These are phyloP conservation scores for Chlamydomonas sp. DNA, from an alignment of 139 green algal species.

Conservation along the genomic window DNA sequence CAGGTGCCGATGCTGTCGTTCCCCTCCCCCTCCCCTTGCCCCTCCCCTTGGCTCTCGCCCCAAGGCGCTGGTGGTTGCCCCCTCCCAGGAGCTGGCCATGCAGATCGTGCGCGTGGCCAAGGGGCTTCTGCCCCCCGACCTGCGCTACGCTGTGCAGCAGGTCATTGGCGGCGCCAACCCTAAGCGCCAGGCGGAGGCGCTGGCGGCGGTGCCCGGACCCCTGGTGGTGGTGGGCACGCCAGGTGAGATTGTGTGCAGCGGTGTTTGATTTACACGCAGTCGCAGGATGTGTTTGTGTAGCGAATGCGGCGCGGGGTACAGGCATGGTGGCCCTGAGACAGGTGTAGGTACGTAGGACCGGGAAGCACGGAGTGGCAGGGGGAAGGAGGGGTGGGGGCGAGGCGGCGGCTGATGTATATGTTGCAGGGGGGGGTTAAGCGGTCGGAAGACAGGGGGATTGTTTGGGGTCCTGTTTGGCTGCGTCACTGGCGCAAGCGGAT, in stretches of 20 bases:
- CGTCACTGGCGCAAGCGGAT: too few species aligned
- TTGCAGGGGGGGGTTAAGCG: too few species aligned
- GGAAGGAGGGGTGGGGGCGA: not conserved
- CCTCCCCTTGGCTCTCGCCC: not conserved
- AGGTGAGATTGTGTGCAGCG: constrained; percentile 28
- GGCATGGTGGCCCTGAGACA: too few species aligned
- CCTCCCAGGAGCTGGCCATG: constrained; percentile 94
- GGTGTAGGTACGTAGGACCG: too few species aligned
- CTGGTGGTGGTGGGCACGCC: constrained; percentile 96
- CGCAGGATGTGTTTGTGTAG: too few species aligned
- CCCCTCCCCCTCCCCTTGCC: not conserved
- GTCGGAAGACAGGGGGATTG: too few species aligned
- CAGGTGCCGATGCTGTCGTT: too few species aligned
- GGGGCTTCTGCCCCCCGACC: constrained; percentile 70
- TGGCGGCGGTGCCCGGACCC: constrained; percentile 81
- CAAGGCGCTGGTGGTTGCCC: constrained; percentile 84
- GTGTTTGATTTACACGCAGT: too few species aligned
- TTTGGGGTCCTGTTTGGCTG: too few species aligned
- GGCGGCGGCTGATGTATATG: not conserved
- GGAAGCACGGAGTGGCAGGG: too few species aligned
- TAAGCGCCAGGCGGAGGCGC: constrained; percentile 78
- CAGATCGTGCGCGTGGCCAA: constrained; percentile 88
- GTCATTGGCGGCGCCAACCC: constrained; percentile 94
- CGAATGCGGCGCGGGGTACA: too few species aligned
- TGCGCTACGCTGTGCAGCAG: constrained; percentile 79